Base-by-base conservation (phyloP, 2,329 filamentous ascomycete species). In the Beauveria medogensis region DNA sequence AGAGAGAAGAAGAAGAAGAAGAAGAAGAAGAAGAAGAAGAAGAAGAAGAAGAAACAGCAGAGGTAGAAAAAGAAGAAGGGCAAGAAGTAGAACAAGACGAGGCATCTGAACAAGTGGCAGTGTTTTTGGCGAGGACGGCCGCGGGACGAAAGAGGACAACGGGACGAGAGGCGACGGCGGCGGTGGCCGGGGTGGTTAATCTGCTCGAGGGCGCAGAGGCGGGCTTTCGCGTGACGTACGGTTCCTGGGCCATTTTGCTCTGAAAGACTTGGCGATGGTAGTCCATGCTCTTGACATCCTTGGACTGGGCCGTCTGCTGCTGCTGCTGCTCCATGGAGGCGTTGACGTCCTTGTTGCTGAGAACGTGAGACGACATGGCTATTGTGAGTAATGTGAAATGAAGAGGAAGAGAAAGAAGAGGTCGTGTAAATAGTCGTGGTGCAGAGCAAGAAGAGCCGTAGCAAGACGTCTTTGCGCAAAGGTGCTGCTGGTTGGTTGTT, bases 181-280 rank as follows among this genome's bases (percentile, higher is more conserved):
- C 18, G 18, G 22, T 20, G 30, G 50, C 12, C 30, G 20, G n/a
- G 12, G 30, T 40, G n/a, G 40, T 47, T 5, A 40, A 7, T 47
- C 50, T 28, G 34, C 47, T 44, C 9, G 37, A 24, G 20, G 57
- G 20, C 3, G 57, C 41, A 53, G 57, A 37, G 12, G 53, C 12
- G 47, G 41, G 6, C 18, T 55, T 55, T 22, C 43, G 51, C 46
- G 18, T 10, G n/a, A 77, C 84, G 66, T 79, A 90, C 88, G 83
- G 77, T 65, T 83, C 81, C 69, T 85, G 78, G 61, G 87, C 81
- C 73, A 91, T 84, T 79, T 89, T 90, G 72, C 82, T 84, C 71
- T 90, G 83, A 62, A 92, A 78, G 60, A 90, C 80, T 76, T 91
- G 86, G 64, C 89, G 88, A 71, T 92, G 89, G 71, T 90, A 90